A percentile compares a stretch with the other conserved stretches of the same genome.
These are phyloP conservation scores for Penicillium glabrum DNA, from an alignment of 2,329 filamentous ascomycete genomes.

Conservation along the genomic window DNA sequence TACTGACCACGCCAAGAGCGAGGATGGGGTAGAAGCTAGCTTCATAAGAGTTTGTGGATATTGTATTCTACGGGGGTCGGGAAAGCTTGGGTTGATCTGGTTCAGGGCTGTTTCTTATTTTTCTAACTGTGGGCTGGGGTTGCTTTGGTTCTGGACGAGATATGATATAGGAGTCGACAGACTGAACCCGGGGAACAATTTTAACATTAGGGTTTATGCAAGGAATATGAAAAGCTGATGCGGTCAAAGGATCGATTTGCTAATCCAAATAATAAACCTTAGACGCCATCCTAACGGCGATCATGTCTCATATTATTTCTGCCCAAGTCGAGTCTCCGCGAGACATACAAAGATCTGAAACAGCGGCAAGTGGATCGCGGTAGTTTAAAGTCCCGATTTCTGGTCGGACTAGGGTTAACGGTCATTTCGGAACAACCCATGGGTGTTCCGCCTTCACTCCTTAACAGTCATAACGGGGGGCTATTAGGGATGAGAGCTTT, in stretches of 20 bases:
- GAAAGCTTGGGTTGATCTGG: constrained; percentile 12
- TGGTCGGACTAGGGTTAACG: constrained; percentile 18
- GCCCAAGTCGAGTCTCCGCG: not conserved
- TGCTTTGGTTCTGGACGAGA: constrained; percentile 12
- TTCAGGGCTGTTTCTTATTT: constrained; percentile 4
- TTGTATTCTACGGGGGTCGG: not conserved
- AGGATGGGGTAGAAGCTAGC: not conserved
- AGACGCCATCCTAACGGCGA: not conserved
- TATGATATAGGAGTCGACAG: not conserved
- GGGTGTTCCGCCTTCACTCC: not conserved
- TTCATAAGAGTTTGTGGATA: not conserved
- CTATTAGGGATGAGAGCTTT: not conserved
- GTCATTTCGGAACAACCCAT: constrained; percentile 15
- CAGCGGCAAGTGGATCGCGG: constrained; percentile 21
- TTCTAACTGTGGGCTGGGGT: constrained; percentile 7
- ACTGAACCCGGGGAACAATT: not conserved
- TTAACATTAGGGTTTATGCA: not conserved
- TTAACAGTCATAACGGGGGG: not conserved
- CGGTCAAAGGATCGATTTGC: not conserved
- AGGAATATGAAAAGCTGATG: not conserved
- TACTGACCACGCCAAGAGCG: constrained; percentile 15
- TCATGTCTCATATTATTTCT: constrained; percentile 5
- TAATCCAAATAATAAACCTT: not conserved
- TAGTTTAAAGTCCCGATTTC: constrained; percentile 13
- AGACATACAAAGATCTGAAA: constrained; percentile 20